phyloP scores from a whole-genome alignment of 2,329 filamentous ascomycete genomes.

The Parascedosporium putredinis region DNA sequence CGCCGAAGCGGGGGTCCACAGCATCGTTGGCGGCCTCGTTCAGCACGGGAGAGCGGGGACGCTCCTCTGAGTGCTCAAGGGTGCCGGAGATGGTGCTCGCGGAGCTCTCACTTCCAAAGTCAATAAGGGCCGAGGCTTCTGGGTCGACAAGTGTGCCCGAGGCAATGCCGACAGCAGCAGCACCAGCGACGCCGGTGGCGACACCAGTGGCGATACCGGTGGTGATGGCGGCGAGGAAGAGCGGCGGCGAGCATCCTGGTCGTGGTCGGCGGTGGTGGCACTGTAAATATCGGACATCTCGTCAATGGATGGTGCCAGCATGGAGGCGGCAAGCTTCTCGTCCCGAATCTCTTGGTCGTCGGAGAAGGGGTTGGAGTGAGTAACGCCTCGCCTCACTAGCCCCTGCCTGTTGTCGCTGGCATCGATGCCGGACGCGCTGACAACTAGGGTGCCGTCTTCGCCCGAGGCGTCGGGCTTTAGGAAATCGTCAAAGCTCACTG shows the following conservation, averaged over 20 bases:
- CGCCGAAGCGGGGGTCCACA: background rate
- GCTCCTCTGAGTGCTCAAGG: conserved; percentile 10
- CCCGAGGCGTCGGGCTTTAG: conserved; percentile 38
- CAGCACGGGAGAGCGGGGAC: background rate
- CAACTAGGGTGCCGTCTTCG: conserved; percentile 46
- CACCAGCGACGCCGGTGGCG: too few relatives aligned
- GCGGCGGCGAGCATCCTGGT: conserved; percentile 16
- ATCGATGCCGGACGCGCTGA: conserved; percentile 46
- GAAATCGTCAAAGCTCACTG: conserved; percentile 49
- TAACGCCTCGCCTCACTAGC: conserved; percentile 1
- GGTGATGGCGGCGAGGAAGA: conserved; percentile 9
- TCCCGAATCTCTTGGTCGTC: conserved; percentile 44
- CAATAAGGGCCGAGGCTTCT: conserved; percentile 20
- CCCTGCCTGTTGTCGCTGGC: conserved; percentile 30
- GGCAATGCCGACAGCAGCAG: too few relatives aligned
- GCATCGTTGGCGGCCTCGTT: background rate
- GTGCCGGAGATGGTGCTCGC: conserved; percentile 11
- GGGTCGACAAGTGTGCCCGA: too few relatives aligned
- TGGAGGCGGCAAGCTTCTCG: conserved; percentile 27
- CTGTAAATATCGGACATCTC: conserved; percentile 48
- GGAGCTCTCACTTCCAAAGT: conserved; percentile 17
- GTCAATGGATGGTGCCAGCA: conserved; percentile 30
- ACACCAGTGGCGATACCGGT: background rate
- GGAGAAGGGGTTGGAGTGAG: conserved; percentile 49
- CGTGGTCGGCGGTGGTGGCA: conserved; percentile 36